phyloP scores from a whole-genome alignment of 2,329 filamentous ascomycete genomes.

The Aureobasidium sp. region DNA sequence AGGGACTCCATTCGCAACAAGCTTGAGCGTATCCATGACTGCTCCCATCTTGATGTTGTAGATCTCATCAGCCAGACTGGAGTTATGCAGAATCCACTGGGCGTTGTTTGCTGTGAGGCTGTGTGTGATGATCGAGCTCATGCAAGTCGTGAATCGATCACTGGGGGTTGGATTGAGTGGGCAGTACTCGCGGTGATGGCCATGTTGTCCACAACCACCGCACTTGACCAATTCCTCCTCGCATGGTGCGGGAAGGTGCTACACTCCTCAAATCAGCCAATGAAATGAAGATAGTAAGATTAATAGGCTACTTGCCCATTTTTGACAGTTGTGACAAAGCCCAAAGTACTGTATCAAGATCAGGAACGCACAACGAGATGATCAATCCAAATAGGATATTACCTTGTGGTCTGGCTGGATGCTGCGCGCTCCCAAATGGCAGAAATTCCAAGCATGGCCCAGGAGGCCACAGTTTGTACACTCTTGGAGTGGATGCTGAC shows the following conservation, averaged over 20 bases:
- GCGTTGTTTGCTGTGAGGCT: background rate
- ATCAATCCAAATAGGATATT: background rate
- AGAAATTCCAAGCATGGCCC: conserved; percentile 19
- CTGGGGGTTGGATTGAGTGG: background rate
- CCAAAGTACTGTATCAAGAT: background rate
- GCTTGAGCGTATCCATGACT: conserved; percentile 6
- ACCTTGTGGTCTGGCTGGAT: conserved; percentile 6
- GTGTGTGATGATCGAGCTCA: background rate
- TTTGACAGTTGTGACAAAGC: conserved; percentile 18
- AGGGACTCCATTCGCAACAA: background rate
- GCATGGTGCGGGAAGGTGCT: conserved; percentile 17
- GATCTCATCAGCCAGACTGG: conserved; percentile 3
- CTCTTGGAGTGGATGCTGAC: background rate
- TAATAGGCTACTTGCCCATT: conserved; percentile 1
- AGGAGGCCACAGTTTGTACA: conserved; percentile 10
- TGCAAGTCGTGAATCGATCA: background rate
- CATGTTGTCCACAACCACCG: conserved; percentile 2
- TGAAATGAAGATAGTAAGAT: background rate
- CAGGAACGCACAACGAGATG: background rate
- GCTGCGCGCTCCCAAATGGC: conserved; percentile 4
- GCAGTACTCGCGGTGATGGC: conserved; percentile 17
- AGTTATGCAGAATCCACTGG: conserved; percentile 3
- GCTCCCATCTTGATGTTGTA: conserved; percentile 14
- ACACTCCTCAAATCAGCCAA: background rate
- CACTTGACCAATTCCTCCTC: background rate